These are phyloP conservation scores for Colletotrichum spaethianum DNA, from an alignment of 2,329 filamentous ascomycete species.

Conservation along the genomic window DNA sequence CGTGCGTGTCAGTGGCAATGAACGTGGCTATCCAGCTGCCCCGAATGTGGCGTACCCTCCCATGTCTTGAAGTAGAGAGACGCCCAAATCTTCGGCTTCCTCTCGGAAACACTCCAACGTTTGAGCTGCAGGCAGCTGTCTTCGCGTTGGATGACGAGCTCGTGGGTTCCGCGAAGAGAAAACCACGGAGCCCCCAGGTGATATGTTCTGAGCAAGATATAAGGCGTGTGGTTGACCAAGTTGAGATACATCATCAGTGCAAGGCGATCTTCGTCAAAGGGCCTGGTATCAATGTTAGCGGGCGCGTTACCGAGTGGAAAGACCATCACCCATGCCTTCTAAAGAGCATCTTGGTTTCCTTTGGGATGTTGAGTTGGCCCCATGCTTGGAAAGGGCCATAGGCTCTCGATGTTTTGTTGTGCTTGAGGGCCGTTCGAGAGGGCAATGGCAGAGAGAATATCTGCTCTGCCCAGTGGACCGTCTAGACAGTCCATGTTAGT, in stretches of 20 bases:
- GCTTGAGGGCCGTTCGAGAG: slow-evolving; percentile 64
- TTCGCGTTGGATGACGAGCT: slow-evolving; percentile 66
- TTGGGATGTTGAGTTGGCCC: slow-evolving; percentile 60
- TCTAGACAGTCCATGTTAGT: slow-evolving; percentile 51
- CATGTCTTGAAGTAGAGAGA: slow-evolving; percentile 70
- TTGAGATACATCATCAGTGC: slow-evolving; percentile 68
- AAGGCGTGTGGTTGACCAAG: slow-evolving; percentile 58
- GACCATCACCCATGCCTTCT: slow-evolving; percentile 60
- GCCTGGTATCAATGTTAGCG: slow-evolving; percentile 10
- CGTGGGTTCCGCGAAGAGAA: slow-evolving; percentile 66
- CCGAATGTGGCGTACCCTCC: slow-evolving; percentile 64
- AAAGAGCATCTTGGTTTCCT: slow-evolving; percentile 66
- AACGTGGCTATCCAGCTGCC: background rate
- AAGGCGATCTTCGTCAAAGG: slow-evolving; percentile 60
- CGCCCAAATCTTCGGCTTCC: slow-evolving; percentile 66
- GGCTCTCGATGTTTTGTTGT: slow-evolving; percentile 56
- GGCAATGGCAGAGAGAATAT: slow-evolving; percentile 71
- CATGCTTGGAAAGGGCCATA: slow-evolving; percentile 62
- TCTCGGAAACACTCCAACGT: slow-evolving; percentile 63
- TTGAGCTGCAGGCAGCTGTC: slow-evolving; percentile 65
- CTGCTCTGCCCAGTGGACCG: slow-evolving; percentile 72
- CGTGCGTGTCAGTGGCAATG: slow-evolving; percentile 41
- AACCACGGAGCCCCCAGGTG: slow-evolving; percentile 59
- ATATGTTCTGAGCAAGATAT: slow-evolving; percentile 62
- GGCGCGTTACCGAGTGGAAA: slow-evolving; percentile 12